Evolutionary conservation across 225 moss, liverwort and hornwort genomes (phyloP).

Genomic region (Ulota crispa): DNA sequence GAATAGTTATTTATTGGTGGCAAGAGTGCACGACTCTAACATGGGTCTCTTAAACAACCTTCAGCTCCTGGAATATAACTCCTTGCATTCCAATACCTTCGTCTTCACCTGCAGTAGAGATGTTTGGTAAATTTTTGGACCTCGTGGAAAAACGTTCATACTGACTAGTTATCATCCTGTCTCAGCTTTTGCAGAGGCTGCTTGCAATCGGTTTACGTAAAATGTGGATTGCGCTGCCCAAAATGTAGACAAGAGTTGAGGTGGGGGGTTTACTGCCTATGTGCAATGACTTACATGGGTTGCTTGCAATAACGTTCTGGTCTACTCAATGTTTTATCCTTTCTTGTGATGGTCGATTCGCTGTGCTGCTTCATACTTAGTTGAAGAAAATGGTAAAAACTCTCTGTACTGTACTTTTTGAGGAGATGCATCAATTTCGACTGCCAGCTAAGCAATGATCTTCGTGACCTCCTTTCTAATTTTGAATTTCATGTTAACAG

Average conservation of each 20-base stretch:
- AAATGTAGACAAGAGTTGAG: constrained; percentile 82
- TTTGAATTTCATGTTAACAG: constrained; percentile 36
- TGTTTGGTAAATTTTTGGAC: not conserved
- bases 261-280: constrained; percentile 32
- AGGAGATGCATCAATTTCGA: not conserved
- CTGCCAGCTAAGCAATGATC: not conserved
- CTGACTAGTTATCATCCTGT: constrained; percentile 22
- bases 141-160: not conserved
- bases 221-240: constrained; percentile 86
- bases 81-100: not conserved
- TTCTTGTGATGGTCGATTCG: not conserved
- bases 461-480: not conserved
- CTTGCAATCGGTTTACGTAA: constrained; percentile 72
- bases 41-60: not conserved
- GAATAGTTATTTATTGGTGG: not conserved
- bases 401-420: not conserved
- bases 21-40: not conserved
- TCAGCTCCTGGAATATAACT: not conserved
- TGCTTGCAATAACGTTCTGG: not conserved
- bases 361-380: not conserved
- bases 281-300: not conserved
- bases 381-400: not conserved
- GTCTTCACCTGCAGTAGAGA: not conserved
- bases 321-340: not conserved
- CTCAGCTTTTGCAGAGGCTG: constrained; percentile 88